Conservation (phyloP, 2,329 filamentous ascomycete species). For the Ophiostoma australiae region DNA sequence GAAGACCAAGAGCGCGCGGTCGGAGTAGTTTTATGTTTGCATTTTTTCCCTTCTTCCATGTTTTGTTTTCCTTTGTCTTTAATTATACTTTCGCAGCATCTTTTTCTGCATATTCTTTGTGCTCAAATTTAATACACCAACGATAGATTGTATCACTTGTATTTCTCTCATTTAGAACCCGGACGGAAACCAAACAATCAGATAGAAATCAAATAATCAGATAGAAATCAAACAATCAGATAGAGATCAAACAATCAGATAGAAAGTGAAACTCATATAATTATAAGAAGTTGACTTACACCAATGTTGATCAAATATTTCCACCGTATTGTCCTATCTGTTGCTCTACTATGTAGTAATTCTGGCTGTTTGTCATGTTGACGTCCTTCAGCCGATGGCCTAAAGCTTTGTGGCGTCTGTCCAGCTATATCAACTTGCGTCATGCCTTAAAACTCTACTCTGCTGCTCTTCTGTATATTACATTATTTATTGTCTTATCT, state of each 20-base stretch:
- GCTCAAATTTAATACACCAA: neutral
- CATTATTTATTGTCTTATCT: neutral
- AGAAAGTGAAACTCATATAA: neutral
- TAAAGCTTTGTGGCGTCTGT: neutral
- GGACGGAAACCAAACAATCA: no score
- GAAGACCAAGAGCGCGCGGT: constrained; percentile 26
- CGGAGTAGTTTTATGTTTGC: constrained; percentile 24
- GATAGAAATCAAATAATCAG: no score
- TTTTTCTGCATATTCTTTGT: neutral
- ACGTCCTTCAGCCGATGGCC: neutral
- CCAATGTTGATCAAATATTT: neutral
- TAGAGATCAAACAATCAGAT: no score
- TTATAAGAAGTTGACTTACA: neutral
- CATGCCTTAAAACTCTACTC: neutral
- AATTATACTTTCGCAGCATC: neutral
- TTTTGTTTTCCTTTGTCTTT: neutral
- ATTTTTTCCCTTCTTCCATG: neutral
- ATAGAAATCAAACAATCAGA: no score
- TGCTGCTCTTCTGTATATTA: neutral
- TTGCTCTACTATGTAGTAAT: neutral
- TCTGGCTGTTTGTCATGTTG: neutral
- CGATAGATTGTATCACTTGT: neutral
- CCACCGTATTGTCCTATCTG: neutral
- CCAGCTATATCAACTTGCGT: neutral
- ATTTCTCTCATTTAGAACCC: neutral